A percentile compares a stretch with the other conserved stretches of the same genome.
Evolutionary conservation across 495 filamentous ascomycete genomes (phyloP).

Genomic region (Aspergillus sparsus): DNA sequence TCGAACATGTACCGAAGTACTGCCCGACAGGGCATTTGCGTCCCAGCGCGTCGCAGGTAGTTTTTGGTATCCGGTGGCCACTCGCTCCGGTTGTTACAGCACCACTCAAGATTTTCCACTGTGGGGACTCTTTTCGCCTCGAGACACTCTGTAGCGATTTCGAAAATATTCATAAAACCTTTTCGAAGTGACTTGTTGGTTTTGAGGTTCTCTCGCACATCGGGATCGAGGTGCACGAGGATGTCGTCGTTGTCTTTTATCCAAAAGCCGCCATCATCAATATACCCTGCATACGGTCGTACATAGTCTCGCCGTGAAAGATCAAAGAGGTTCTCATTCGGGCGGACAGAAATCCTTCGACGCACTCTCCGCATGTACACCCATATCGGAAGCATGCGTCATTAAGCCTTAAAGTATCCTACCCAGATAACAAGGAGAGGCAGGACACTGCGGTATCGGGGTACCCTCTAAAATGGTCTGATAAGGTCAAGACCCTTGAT

Average conservation of each 20-base stretch:
- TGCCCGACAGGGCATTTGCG: conserved; percentile 24
- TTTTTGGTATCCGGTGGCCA: conserved; percentile 29
- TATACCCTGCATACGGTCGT: conserved; percentile 19
- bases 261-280: conserved; percentile 26
- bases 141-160: conserved; percentile 24
- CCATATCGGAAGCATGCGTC: conserved; percentile 28
- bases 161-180: conserved; percentile 33
- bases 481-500: conserved; percentile 20
- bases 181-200: conserved; percentile 34
- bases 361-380: conserved; percentile 35
- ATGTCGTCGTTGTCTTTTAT: conserved; percentile 13
- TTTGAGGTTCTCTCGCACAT: conserved; percentile 30
- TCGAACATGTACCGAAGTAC: conserved; percentile 33
- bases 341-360: conserved; percentile 35
- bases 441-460: conserved; percentile 27
- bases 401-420: conserved; percentile 19
- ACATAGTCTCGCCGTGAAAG: conserved; percentile 20
- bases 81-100: conserved; percentile 24
- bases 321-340: conserved; percentile 34
- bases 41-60: conserved; percentile 28
- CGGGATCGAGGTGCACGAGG: conserved; percentile 24
- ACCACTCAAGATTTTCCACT: conserved; percentile 24
- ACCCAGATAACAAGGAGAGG: conserved; percentile 26
- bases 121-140: conserved; percentile 26
- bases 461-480: conserved; percentile 31